Conservation (phyloP, 2,329 filamentous ascomycete genomes). For the Aspergillus sp. region DNA sequence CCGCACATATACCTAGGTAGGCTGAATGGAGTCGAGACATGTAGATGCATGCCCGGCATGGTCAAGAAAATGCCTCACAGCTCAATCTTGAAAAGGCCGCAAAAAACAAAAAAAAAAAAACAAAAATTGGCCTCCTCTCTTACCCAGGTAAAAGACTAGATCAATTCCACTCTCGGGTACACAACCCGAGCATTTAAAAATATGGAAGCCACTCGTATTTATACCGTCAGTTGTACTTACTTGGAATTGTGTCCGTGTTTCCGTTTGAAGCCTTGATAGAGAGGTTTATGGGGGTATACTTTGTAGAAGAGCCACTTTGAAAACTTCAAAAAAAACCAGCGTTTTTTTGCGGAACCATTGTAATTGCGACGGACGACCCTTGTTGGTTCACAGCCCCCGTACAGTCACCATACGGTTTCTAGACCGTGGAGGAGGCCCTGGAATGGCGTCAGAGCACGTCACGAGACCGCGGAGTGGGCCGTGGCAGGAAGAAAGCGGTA, state of each 20-base stretch:
- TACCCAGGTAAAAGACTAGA: background rate
- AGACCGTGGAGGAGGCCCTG: constrained; percentile 5
- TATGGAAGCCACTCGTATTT: too few relatives aligned
- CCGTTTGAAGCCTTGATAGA: background rate
- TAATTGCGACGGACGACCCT: constrained; percentile 18
- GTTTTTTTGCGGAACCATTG: background rate
- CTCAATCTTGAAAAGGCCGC: background rate
- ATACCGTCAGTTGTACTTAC: background rate
- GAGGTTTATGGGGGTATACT: too few relatives aligned
- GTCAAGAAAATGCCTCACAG: constrained; percentile 13
- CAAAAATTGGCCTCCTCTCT: background rate
- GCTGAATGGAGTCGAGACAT: background rate
- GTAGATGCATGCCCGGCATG: constrained; percentile 8
- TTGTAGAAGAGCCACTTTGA: background rate
- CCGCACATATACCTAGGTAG: background rate
- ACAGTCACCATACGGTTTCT: constrained; percentile 26
- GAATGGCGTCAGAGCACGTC: constrained; percentile 34
- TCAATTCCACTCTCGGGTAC: background rate
- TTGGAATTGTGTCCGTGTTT: background rate
- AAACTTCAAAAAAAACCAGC: background rate
- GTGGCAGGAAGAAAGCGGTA: constrained; percentile 32
- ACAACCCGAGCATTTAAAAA: too few relatives aligned
- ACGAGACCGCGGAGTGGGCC: constrained; percentile 33
- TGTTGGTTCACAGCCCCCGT: constrained; percentile 21
- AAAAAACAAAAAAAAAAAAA: background rate